Conservation (phyloP, 495 filamentous ascomycete species). For the Penicillium cataractarum region DNA sequence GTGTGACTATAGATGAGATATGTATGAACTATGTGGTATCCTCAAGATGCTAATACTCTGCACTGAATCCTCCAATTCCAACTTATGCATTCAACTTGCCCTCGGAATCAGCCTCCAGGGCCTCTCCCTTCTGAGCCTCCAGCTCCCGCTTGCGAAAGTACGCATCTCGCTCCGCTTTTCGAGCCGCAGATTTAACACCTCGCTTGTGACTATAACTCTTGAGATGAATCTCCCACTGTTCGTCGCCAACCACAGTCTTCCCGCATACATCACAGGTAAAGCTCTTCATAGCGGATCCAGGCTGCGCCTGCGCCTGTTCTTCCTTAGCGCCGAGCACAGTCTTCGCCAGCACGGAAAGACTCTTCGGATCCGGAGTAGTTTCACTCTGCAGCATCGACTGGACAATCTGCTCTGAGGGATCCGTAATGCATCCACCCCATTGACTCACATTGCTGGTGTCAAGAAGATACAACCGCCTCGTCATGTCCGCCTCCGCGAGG, state of each 20-base stretch:
- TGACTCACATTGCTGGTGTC: conserved; percentile 66
- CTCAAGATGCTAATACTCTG: background rate
- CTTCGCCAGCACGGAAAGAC: conserved; percentile 62
- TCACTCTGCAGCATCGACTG: conserved; percentile 58
- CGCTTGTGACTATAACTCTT: conserved; percentile 65
- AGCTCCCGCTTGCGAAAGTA: conserved; percentile 30
- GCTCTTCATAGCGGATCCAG: conserved; percentile 38
- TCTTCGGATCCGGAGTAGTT: conserved; percentile 60
- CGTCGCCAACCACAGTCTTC: conserved; percentile 67
- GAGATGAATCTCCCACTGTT: conserved; percentile 77
- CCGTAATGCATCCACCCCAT: conserved; percentile 63
- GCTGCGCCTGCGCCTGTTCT: conserved; percentile 48
- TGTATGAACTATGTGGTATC: background rate
- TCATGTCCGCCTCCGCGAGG: conserved; percentile 54
- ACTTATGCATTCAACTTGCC: background rate
- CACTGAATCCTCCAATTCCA: background rate
- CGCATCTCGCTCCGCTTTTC: conserved; percentile 35
- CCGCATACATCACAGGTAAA: conserved; percentile 72
- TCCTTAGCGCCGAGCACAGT: conserved; percentile 57
- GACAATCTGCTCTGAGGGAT: conserved; percentile 65
- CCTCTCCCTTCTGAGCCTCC: conserved; percentile 15
- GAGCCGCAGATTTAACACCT: conserved; percentile 39
- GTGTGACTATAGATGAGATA: background rate
- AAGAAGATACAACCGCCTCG: conserved; percentile 67
- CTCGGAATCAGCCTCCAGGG: conserved; percentile 4